Evolutionary conservation across 1,284 basidiomycete species (phyloP).

Genomic region (Marasmius fiardii): DNA sequence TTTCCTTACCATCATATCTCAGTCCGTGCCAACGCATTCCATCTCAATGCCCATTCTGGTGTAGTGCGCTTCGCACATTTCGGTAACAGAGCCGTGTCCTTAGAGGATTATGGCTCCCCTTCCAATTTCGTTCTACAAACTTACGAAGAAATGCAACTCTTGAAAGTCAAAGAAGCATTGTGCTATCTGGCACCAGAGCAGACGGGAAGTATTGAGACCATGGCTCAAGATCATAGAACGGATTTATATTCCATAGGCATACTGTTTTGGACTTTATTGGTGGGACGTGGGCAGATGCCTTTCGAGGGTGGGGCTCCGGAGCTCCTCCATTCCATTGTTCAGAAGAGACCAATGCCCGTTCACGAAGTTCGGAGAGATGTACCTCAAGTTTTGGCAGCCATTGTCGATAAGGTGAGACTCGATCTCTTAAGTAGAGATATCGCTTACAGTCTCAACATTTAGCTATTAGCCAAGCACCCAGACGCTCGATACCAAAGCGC

Average conservation of each 20-base stretch:
- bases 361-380: slow-evolving; percentile 72
- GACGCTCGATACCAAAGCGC: slow-evolving; percentile 68
- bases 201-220: slow-evolving; percentile 66
- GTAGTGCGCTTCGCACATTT: slow-evolving; percentile 68
- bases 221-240: slow-evolving; percentile 65
- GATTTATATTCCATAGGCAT: slow-evolving; percentile 71
- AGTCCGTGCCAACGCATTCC: slow-evolving; percentile 74
- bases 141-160: slow-evolving; percentile 58
- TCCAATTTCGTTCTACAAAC: slow-evolving; percentile 60
- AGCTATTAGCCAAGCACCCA: slow-evolving; percentile 64
- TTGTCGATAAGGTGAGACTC: slow-evolving; percentile 58
- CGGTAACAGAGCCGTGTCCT: slow-evolving; percentile 69
- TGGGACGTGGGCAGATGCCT: slow-evolving; percentile 64
- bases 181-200: slow-evolving; percentile 74
- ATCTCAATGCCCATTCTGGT: slow-evolving; percentile 64
- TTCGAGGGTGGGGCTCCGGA: slow-evolving; percentile 70
- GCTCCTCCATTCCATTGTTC: slow-evolving; percentile 63
- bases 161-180: slow-evolving; percentile 68
- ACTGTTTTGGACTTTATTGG: slow-evolving; percentile 66
- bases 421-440: neutral
- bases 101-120: slow-evolving; percentile 67
- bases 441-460: neutral
- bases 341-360: slow-evolving; percentile 67
- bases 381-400: slow-evolving; percentile 64
- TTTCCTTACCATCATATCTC: slow-evolving; percentile 4